These are phyloP conservation scores for Echites panduratus DNA, from an alignment of 257 asterid genomes.

Conservation along the genomic window DNA sequence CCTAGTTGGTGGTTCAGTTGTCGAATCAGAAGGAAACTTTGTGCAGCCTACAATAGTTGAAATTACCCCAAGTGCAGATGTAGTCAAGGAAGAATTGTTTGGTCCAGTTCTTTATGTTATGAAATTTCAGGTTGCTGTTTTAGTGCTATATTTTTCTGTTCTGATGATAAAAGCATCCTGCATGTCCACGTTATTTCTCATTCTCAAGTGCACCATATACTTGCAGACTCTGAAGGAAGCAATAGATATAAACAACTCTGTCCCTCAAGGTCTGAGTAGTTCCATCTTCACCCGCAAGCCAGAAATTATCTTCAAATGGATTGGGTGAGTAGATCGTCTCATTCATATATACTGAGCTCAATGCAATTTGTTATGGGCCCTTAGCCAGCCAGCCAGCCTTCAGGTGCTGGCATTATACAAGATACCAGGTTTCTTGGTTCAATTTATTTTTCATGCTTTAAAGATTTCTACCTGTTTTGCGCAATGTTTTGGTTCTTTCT, in stretches of 20 bases:
- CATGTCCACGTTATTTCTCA: conserved; percentile 10
- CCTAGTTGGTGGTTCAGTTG: conserved; percentile 60
- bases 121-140: conserved; percentile 68
- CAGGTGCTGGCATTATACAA: neutral
- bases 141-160: neutral
- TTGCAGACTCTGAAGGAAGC: conserved; percentile 89
- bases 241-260: conserved; percentile 83
- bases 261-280: conserved; percentile 98
- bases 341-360: neutral
- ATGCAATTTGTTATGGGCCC: neutral
- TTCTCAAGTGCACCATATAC: conserved; percentile 3
- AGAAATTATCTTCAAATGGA: conserved; percentile 84
- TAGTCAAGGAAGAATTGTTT: conserved; percentile 91
- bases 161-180: neutral
- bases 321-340: conserved; percentile 55
- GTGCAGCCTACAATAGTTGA: conserved; percentile 96
- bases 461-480: neutral
- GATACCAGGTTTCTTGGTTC: neutral
- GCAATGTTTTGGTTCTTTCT: neutral
- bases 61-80: conserved; percentile 55
- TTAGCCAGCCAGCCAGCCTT: neutral
- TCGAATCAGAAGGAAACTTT: conserved; percentile 75
- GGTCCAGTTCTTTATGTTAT: conserved; percentile 96
- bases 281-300: conserved; percentile 91
- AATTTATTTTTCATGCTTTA: neutral